A percentile compares a stretch with the other conserved stretches of the same genome.
Evolutionary conservation across 257 asterid species (phyloP).

Genomic region (Asclepias syriaca): DNA sequence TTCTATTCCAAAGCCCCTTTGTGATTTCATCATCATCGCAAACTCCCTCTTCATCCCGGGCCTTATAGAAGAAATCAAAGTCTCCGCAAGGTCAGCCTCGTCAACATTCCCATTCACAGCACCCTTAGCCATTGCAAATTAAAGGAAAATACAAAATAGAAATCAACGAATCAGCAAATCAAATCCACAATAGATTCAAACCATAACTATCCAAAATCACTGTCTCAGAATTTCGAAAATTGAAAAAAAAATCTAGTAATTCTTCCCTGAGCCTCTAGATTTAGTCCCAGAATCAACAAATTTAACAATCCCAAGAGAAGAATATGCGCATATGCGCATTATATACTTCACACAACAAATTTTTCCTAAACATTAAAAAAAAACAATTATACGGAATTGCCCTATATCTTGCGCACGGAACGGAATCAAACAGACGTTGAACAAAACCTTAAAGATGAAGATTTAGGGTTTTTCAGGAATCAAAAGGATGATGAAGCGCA

Average conservation of each 20-base stretch:
- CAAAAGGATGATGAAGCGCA: background rate
- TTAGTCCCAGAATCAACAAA: background rate
- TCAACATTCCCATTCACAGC: conserved; percentile 22
- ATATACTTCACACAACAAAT: background rate
- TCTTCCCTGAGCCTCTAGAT: background rate
- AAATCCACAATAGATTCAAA: background rate
- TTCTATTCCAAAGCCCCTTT: conserved; percentile 40
- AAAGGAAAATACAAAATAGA: background rate
- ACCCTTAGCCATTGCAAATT: conserved; percentile 12
- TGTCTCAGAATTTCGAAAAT: background rate
- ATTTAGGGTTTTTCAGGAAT: conserved; percentile 7
- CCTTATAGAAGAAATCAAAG: conserved; percentile 56
- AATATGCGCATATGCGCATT: background rate
- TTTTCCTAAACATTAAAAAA: background rate
- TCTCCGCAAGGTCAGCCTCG: conserved; percentile 45
- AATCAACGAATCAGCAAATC: conserved; percentile 9
- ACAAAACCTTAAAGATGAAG: background rate
- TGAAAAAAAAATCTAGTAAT: background rate
- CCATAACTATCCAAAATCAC: background rate
- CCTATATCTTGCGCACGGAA: background rate
- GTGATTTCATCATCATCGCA: conserved; percentile 68
- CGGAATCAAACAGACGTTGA: background rate
- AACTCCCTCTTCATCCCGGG: conserved; percentile 87
- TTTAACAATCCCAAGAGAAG: background rate
- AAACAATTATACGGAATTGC: background rate